These are phyloP conservation scores for Neofusicoccum kwambonambiense DNA, from an alignment of 2,329 filamentous ascomycete species.

Conservation along the genomic window DNA sequence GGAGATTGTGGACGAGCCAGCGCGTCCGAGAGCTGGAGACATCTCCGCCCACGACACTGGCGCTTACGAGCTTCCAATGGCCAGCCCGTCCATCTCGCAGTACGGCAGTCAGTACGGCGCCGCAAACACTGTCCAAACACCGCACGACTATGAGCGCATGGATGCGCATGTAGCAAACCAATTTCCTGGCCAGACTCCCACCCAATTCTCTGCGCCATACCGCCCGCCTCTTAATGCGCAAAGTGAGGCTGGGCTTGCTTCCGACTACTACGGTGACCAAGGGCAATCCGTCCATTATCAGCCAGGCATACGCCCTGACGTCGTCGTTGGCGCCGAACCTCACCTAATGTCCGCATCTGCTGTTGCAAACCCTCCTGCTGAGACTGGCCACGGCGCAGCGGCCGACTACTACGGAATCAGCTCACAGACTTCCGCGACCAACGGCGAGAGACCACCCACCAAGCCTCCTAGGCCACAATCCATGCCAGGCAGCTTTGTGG, in stretches of 20 bases:
- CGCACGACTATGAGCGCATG: constrained; percentile 12
- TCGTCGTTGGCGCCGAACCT: constrained; percentile 56
- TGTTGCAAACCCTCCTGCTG: constrained; percentile 53
- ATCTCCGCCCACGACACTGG: constrained; percentile 26
- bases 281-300: constrained; percentile 60
- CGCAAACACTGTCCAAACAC: constrained; percentile 35
- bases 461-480: constrained; percentile 35
- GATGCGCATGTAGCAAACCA: constrained; percentile 52
- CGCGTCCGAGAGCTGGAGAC: constrained; percentile 24
- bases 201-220: constrained; percentile 46
- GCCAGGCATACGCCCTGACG: constrained; percentile 57
- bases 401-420: constrained; percentile 52
- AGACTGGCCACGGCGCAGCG: constrained; percentile 60
- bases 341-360: constrained; percentile 57
- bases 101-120: constrained; percentile 36
- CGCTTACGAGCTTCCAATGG: constrained; percentile 32
- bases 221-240: constrained; percentile 38
- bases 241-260: constrained; percentile 52
- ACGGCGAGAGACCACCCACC: constrained; percentile 24
- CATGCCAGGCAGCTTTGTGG: constrained; percentile 38
- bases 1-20: constrained; percentile 30
- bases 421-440: not conserved
- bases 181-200: constrained; percentile 59
- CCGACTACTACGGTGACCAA: constrained; percentile 63
- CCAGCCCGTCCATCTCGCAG: constrained; percentile 32